phyloP scores from a whole-genome alignment of 108 stramenopile genomes.

The Cyclotella choctawhatcheeana region DNA sequence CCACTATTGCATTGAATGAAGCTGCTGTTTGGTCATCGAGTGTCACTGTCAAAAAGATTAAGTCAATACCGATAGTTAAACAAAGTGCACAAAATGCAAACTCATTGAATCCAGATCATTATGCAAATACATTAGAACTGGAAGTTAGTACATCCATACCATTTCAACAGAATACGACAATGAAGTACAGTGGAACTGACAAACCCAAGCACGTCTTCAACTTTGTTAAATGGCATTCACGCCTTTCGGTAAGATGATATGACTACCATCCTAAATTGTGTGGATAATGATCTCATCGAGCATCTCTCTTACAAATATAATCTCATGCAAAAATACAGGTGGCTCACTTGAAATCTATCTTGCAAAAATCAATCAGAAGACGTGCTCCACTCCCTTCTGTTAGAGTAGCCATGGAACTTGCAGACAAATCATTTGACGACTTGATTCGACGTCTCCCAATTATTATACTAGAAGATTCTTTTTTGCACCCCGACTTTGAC shows the following conservation, averaged over 20 bases:
- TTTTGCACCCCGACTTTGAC: slow-evolving; percentile 82
- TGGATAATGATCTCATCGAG: no score
- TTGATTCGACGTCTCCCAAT: slow-evolving; percentile 87
- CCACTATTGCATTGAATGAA: neutral
- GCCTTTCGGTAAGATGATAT: slow-evolving; percentile 58
- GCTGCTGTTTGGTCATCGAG: slow-evolving; percentile 50
- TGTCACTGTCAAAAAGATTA: slow-evolving; percentile 37
- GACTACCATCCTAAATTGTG: no score
- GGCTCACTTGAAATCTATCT: slow-evolving; percentile 84
- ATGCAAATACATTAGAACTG: slow-evolving; percentile 30
- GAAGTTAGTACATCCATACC: slow-evolving; percentile 35
- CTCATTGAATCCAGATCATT: neutral
- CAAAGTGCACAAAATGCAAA: no score
- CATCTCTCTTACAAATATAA: neutral
- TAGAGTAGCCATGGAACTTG: slow-evolving; percentile 85
- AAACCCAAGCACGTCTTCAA: neutral
- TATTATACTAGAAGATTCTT: slow-evolving; percentile 90
- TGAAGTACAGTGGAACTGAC: neutral
- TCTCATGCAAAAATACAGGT: slow-evolving; percentile 7
- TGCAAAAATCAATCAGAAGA: slow-evolving; percentile 86
- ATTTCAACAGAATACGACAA: slow-evolving; percentile 13
- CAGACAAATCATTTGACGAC: slow-evolving; percentile 66
- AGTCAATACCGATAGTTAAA: slow-evolving; percentile 8
- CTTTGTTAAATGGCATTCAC: slow-evolving; percentile 66
- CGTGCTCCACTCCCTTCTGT: slow-evolving; percentile 80